These are phyloP conservation scores for Jamesozyma rosinii DNA, from an alignment of 805 yeast species.

Conservation along the genomic window DNA sequence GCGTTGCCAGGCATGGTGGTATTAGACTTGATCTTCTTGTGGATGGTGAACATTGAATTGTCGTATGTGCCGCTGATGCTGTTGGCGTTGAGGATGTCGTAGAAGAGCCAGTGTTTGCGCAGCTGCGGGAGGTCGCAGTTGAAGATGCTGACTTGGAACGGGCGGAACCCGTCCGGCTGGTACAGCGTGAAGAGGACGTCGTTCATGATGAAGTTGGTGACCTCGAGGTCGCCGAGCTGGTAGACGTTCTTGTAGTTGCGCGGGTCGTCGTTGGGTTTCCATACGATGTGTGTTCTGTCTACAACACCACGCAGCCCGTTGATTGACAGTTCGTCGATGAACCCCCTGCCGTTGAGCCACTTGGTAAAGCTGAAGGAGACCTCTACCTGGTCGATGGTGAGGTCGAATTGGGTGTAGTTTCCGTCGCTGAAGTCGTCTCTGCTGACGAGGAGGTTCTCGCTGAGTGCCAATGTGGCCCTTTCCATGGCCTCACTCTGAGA, in stretches of 20 bases:
- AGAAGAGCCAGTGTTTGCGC: constrained; percentile 88
- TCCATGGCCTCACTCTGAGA: constrained; percentile 65
- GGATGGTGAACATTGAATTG: constrained; percentile 84
- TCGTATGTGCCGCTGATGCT: constrained; percentile 87
- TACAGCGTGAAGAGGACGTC: constrained; percentile 74
- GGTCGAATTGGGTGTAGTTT: constrained; percentile 90
- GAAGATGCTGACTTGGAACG: constrained; percentile 80
- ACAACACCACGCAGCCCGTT: constrained; percentile 86
- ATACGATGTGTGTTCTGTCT: constrained; percentile 78
- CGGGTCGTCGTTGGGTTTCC: constrained; percentile 76
- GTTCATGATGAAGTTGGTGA: constrained; percentile 70
- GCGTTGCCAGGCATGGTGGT: background rate
- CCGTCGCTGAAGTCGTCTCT: constrained; percentile 64
- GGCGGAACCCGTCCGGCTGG: constrained; percentile 75
- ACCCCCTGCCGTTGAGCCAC: constrained; percentile 87
- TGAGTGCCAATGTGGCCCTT: constrained; percentile 35
- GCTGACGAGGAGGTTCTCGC: constrained; percentile 23
- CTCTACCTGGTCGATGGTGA: constrained; percentile 77
- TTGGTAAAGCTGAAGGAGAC: constrained; percentile 72
- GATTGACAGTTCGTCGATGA: constrained; percentile 68
- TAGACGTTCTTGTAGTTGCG: constrained; percentile 64
- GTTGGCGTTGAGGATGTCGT: constrained; percentile 76
- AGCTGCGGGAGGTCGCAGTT: constrained; percentile 71
- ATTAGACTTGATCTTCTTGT: constrained; percentile 34
- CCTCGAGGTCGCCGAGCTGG: constrained; percentile 86